A percentile compares a stretch with the other conserved stretches of the same genome.
Evolutionary conservation across 495 filamentous ascomycete genomes (phyloP).

Genomic region (Aspergillus olivimuriae): DNA sequence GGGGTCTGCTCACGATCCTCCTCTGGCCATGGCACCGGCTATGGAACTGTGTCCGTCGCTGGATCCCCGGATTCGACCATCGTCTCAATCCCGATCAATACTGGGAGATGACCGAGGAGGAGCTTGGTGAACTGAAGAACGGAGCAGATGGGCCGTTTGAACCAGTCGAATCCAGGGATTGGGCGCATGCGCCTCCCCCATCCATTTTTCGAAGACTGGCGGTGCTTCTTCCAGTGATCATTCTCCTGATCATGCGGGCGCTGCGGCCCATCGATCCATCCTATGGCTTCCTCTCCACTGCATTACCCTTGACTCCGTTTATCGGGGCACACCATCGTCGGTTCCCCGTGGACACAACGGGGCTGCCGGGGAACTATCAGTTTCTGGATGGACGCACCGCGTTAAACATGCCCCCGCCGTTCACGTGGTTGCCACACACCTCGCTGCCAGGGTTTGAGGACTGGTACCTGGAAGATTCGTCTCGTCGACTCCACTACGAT

Average conservation of each 20-base stretch:
- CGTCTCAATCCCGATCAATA: no score
- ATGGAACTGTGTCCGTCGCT: constrained; percentile 10
- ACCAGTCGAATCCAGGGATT: no score
- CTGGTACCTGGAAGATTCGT: constrained; percentile 18
- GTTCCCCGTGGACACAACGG: constrained; percentile 20
- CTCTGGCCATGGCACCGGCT: constrained; percentile 25
- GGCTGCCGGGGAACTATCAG: constrained; percentile 15
- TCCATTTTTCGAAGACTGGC: constrained; percentile 11
- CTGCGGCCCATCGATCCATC: constrained; percentile 25
- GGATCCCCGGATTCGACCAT: no score
- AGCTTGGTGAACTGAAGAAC: no score
- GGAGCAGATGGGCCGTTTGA: no score
- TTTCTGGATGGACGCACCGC: constrained; percentile 20
- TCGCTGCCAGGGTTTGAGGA: constrained; percentile 27
- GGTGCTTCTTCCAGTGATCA: constrained; percentile 15
- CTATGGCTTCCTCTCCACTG: constrained; percentile 27
- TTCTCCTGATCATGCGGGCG: constrained; percentile 19
- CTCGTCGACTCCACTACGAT: constrained; percentile 31
- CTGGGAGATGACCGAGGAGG: constrained; percentile 27
- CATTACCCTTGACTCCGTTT: constrained; percentile 22
- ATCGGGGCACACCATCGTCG: constrained; percentile 18
- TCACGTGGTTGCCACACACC: constrained; percentile 26
- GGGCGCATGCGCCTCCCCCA: no score
- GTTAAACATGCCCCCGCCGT: constrained; percentile 16
- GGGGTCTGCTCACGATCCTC: constrained; percentile 26